Percentiles rank a stretch among this genome's conserved stretches.
Evolutionary conservation across 1,284 basidiomycete genomes (phyloP).

Genomic region (Mycocalia duriaeana): DNA sequence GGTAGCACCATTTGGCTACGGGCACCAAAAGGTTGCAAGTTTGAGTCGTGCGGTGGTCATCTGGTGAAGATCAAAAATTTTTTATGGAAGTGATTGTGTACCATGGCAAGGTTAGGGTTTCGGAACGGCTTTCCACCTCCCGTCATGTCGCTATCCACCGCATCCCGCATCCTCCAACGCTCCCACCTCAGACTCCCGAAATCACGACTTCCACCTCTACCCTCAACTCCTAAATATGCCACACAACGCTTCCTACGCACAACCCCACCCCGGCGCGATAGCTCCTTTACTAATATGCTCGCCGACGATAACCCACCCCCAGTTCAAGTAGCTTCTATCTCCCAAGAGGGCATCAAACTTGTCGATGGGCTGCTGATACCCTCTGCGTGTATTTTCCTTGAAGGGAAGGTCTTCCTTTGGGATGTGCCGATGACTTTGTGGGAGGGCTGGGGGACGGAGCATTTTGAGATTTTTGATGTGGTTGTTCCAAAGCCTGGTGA

Average conservation of each 20-base stretch:
- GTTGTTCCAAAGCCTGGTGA: constrained; percentile 83
- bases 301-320: constrained; percentile 63
- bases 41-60: too few relatives aligned
- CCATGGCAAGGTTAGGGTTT: too few relatives aligned
- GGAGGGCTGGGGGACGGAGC: constrained; percentile 66
- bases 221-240: too few relatives aligned
- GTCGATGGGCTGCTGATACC: constrained; percentile 74
- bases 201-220: too few relatives aligned
- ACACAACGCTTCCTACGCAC: constrained; percentile 11
- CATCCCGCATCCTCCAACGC: too few relatives aligned
- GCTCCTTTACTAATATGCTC: constrained; percentile 65
- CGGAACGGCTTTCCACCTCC: too few relatives aligned
- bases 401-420: constrained; percentile 88
- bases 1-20: too few relatives aligned
- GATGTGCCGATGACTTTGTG: constrained; percentile 61
- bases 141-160: too few relatives aligned
- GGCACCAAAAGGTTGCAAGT: too few relatives aligned
- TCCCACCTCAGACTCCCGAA: too few relatives aligned
- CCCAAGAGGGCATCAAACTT: constrained; percentile 57
- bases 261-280: constrained; percentile 14
- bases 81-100: too few relatives aligned
- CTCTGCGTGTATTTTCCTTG: constrained; percentile 78
- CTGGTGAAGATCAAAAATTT: too few relatives aligned
- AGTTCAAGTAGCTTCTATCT: constrained; percentile 65
- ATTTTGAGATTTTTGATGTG: constrained; percentile 78